Evolutionary conservation across 768 basidiomycete species (phyloP), one percentile per base, ranked within the genome.

Genomic region (Pleurotus salmoneostramineus): DNA sequence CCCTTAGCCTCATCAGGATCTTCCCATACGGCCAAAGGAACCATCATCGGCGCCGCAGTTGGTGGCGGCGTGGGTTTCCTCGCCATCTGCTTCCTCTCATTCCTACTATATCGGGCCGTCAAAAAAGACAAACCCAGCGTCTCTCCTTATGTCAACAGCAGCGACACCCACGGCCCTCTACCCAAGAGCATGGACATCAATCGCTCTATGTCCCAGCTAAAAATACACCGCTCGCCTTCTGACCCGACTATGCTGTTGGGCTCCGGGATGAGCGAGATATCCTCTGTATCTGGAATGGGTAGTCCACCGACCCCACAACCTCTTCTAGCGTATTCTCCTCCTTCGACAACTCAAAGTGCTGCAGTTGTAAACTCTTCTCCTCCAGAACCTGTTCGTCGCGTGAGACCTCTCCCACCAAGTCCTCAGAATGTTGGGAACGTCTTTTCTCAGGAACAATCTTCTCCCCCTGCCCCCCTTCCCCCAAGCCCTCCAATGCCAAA

Each of bases 11-110:
- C 56, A 17, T 32, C 40, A n/a, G 52, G 12, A 15, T 17, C 36
- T 8, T 42, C 52, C 12, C 40, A 40, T 43, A 12, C 31, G 3
- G 21, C 52, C 4, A 40, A n/a, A 55, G 62, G 57, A n/a, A 21
- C 56, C 6, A 58, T 60, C 35, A 46, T 54, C 44, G 62, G 62
- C 12, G 58, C 34, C 5, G 62, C 51, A 6, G 43, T 60, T 14
- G 58, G 62, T 12, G 62, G 62, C 27, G 11, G 43, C 33, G 43
- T 57, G n/a, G 48, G 36, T 5, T 27, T 60, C 17, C 6, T 45
- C 56, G 35, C 60, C 47, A 51, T 60, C 42, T 31, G 15, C n/a
- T 12, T 55, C 31, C 62, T 60, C 46, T 10, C 34, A 31, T 44
- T 59, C 47, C 40, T 59, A 33, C 50, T 52, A 27, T 42, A 47